phyloP scores from a whole-genome alignment of 495 filamentous ascomycete species.

The Eremomyces bilateralis region DNA sequence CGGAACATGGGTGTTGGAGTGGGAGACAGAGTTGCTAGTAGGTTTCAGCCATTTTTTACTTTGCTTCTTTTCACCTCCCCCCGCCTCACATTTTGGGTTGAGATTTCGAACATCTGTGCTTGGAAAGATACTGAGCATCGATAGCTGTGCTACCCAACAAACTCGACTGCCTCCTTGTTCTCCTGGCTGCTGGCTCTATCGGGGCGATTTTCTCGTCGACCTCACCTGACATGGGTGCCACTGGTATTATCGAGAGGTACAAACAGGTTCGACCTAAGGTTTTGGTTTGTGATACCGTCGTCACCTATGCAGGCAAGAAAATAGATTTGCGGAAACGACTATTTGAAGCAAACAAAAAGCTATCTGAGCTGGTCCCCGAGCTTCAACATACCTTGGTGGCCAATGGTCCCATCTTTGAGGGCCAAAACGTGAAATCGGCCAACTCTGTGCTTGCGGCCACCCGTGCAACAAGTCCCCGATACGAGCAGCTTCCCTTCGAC shows the following conservation, averaged over 20 bases:
- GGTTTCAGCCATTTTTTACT: too few relatives aligned
- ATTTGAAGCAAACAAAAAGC: too few relatives aligned
- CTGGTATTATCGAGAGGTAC: conserved; percentile 51
- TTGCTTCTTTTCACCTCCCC: too few relatives aligned
- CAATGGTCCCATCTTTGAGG: too few relatives aligned
- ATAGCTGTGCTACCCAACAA: conserved; percentile 46
- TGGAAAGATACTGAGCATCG: too few relatives aligned
- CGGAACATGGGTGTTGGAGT: conserved; percentile 49
- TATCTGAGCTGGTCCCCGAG: too few relatives aligned
- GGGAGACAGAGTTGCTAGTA: conserved; percentile 71
- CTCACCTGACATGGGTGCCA: conserved; percentile 60
- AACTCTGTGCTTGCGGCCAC: too few relatives aligned
- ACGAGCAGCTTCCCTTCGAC: conserved; percentile 53
- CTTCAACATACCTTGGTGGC: too few relatives aligned
- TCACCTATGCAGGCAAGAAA: conserved; percentile 56
- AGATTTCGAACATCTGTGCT: too few relatives aligned
- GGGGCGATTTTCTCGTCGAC: conserved; percentile 50
- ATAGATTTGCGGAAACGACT: conserved; percentile 49
- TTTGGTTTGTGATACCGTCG: conserved; percentile 58
- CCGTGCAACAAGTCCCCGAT: too few relatives aligned
- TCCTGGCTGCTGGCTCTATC: conserved; percentile 38
- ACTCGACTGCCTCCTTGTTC: conserved; percentile 46
- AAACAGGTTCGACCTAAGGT: conserved; percentile 48
- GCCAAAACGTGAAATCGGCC: too few relatives aligned
- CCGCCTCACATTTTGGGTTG: too few relatives aligned